Percentiles rank a stretch among this genome's conserved stretches.
phyloP scores from a whole-genome alignment of 2,329 filamentous ascomycete genomes.

The Colletotrichum sp. region DNA sequence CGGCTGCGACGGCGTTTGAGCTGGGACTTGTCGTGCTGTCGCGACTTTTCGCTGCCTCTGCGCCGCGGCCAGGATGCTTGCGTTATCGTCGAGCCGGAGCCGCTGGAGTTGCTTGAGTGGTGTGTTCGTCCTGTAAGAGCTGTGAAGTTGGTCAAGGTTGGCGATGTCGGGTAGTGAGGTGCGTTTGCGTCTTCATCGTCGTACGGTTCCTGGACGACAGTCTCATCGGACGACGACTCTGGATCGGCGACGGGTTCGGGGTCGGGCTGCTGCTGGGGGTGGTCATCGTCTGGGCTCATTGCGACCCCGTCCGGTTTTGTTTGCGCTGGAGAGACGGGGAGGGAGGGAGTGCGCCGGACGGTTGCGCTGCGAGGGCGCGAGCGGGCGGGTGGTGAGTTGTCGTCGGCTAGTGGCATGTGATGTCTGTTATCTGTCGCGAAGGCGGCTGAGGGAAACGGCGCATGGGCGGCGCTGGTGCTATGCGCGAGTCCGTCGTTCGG shows the following conservation, averaged over 20 bases:
- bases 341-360: slow-evolving; percentile 8
- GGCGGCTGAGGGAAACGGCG: background rate
- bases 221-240: slow-evolving; percentile 14
- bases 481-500: background rate
- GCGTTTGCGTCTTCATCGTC: background rate
- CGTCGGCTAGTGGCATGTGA: slow-evolving; percentile 10
- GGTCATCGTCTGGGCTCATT: background rate
- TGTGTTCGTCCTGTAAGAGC: slow-evolving; percentile 30
- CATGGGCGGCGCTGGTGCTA: background rate
- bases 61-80: slow-evolving; percentile 29
- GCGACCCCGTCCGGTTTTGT: background rate
- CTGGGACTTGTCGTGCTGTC: too few species aligned
- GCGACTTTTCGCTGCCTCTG: slow-evolving; percentile 15
- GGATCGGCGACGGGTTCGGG: background rate
- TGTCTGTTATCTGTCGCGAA: background rate
- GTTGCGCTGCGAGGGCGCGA: slow-evolving; percentile 15
- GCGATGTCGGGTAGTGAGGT: slow-evolving; percentile 26
- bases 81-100: slow-evolving; percentile 45
- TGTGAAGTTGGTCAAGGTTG: slow-evolving; percentile 31
- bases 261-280: background rate
- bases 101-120: slow-evolving; percentile 42
- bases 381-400: slow-evolving; percentile 9
- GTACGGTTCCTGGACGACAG: background rate
- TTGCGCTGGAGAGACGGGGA: background rate
- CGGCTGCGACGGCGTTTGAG: slow-evolving; percentile 17